Conservation (phyloP, 371 early-diverging fungal species). For the Globomyces sp. region DNA sequence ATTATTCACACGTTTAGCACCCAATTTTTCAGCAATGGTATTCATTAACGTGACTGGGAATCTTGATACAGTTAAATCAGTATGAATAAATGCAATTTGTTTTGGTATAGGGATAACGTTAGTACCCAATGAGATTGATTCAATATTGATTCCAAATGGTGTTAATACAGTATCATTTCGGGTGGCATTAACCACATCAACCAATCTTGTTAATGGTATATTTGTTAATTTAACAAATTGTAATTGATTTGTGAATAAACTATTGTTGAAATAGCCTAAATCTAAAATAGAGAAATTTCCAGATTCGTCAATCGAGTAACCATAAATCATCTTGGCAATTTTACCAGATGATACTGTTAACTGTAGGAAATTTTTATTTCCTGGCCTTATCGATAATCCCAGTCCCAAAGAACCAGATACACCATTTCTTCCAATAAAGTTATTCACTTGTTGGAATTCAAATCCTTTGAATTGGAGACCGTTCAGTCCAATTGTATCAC, state of each 20-base stretch:
- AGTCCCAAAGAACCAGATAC: constrained; percentile 1
- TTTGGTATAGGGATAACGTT: constrained; percentile 2
- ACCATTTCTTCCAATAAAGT: too few species aligned
- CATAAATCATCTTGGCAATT: neutral
- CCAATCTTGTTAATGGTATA: neutral
- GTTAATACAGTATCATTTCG: neutral
- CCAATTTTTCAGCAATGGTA: too few species aligned
- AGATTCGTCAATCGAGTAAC: neutral
- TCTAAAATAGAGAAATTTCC: neutral
- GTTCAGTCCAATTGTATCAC: neutral
- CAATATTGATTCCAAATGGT: neutral
- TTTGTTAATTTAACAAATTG: constrained; percentile 1
- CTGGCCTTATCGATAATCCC: neutral
- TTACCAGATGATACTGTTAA: neutral
- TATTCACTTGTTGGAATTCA: neutral
- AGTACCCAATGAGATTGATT: neutral
- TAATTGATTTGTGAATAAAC: neutral
- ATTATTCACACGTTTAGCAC: too few species aligned
- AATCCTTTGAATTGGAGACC: neutral
- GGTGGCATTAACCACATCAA: neutral
- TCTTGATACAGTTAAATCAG: neutral
- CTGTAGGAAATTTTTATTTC: constrained; percentile 9
- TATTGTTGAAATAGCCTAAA: constrained; percentile 12
- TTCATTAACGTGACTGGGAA: neutral
- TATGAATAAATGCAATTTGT: constrained; percentile 1